phyloP scores from a whole-genome alignment of 345 rosid genomes.

The Salix dunnii region DNA sequence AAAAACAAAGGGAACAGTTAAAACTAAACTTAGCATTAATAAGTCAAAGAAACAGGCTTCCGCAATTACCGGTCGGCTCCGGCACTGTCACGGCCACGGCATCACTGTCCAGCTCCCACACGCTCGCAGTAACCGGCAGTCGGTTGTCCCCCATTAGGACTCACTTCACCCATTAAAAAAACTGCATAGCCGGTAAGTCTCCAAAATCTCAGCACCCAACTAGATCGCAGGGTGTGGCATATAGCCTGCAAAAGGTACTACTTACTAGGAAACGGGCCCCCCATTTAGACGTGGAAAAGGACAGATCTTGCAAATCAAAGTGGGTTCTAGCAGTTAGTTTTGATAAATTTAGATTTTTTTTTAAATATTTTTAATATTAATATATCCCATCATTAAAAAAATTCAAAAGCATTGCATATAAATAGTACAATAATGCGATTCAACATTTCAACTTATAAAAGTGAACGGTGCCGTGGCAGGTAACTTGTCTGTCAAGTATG shows the following conservation, averaged over 20 bases:
- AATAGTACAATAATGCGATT: background rate
- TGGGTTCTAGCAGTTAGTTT: too few species aligned
- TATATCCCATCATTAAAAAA: too few species aligned
- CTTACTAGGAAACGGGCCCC: background rate
- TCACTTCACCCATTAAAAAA: too few species aligned
- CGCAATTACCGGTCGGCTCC: slow-evolving; percentile 53
- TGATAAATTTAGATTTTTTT: too few species aligned
- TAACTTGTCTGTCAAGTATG: background rate
- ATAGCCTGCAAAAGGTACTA: background rate
- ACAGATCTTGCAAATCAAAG: background rate
- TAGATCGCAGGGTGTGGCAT: background rate
- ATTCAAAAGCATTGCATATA: too few species aligned
- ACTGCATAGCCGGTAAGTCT: background rate
- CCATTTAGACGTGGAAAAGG: background rate
- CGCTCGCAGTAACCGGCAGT: slow-evolving; percentile 12
- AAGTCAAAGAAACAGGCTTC: slow-evolving; percentile 53
- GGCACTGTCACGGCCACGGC: slow-evolving; percentile 55
- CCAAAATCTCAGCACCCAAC: background rate
- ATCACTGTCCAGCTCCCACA: background rate
- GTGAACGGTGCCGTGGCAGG: background rate
- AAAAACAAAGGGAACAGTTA: slow-evolving; percentile 4
- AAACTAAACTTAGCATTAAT: slow-evolving; percentile 5
- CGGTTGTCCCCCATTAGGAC: background rate
- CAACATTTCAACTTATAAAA: background rate
- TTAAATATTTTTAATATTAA: too few species aligned